Evolutionary conservation across 495 filamentous ascomycete genomes (phyloP).

Genomic region (Penicillium crystallinum): DNA sequence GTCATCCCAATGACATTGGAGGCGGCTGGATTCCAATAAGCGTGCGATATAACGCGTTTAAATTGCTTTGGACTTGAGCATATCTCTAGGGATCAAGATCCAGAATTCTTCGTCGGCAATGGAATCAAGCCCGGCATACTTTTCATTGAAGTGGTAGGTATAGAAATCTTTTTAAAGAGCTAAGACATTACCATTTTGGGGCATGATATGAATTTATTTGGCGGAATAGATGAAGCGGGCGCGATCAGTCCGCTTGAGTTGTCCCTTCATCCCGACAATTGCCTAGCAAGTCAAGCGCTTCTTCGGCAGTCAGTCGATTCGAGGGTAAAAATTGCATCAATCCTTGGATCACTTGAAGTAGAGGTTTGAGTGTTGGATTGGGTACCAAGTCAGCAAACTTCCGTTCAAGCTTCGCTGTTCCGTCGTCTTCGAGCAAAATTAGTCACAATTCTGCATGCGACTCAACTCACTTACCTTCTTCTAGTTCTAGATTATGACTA

Average conservation of each 20-base stretch:
- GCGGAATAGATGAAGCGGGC: not conserved
- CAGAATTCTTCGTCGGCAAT: constrained; percentile 12
- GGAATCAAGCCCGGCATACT: not conserved
- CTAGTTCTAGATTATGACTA: constrained; percentile 7
- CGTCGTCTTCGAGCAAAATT: not conserved
- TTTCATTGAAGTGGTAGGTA: too few relatives aligned
- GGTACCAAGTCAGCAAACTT: not conserved
- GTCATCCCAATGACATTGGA: too few relatives aligned
- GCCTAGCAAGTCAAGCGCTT: constrained; percentile 10
- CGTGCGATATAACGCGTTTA: constrained; percentile 15
- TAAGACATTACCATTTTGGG: not conserved
- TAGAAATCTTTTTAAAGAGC: too few relatives aligned
- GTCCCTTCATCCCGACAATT: constrained; percentile 6
- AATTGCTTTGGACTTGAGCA: constrained; percentile 23
- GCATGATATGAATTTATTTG: not conserved
- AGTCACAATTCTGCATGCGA: constrained; percentile 1
- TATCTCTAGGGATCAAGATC: constrained; percentile 20
- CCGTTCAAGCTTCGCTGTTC: constrained; percentile 1
- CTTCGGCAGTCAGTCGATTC: constrained; percentile 10
- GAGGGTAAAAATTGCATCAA: constrained; percentile 1
- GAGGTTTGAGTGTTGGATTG: constrained; percentile 2
- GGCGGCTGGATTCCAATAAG: constrained; percentile 20
- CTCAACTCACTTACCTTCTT: constrained; percentile 10
- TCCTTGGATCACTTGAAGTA: constrained; percentile 1
- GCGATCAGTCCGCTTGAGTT: not conserved